Evolutionary conservation across 257 asterid genomes (phyloP).

Genomic region (Solanum sejunctum): DNA sequence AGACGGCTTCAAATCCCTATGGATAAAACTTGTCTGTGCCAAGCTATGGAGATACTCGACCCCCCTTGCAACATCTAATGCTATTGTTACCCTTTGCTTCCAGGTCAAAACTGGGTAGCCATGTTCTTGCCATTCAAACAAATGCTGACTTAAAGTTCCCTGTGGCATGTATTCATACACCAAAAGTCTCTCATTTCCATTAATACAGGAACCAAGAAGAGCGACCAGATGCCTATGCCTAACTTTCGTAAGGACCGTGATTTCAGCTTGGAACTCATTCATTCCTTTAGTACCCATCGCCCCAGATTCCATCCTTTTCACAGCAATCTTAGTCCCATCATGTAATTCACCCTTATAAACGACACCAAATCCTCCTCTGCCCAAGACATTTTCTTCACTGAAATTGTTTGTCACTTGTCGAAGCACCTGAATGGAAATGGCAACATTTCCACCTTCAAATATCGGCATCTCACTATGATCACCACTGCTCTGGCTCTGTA

Average conservation of each 20-base stretch:
- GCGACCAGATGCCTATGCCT: constrained; percentile 92
- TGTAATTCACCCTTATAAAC: constrained; percentile 85
- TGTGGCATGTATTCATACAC: constrained; percentile 94
- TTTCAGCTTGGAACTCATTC: constrained; percentile 89
- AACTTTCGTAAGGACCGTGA: constrained; percentile 83
- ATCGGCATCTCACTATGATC: constrained; percentile 57
- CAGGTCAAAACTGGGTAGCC: constrained; percentile 50
- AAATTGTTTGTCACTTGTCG: constrained; percentile 77
- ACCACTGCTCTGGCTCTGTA: constrained; percentile 75
- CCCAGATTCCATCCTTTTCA: constrained; percentile 90
- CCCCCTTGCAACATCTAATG: constrained; percentile 86
- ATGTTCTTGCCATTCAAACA: constrained; percentile 64
- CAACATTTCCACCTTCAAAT: constrained; percentile 68
- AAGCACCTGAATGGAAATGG: constrained; percentile 66
- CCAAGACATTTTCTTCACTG: constrained; percentile 52
- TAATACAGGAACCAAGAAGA: constrained; percentile 78
- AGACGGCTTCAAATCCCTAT: constrained; percentile 82
- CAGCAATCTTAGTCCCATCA: constrained; percentile 88
- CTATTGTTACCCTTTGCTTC: constrained; percentile 88
- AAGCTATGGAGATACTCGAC: constrained; percentile 90
- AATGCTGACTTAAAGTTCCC: constrained; percentile 78
- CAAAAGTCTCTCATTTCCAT: constrained; percentile 79
- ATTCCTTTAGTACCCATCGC: constrained; percentile 80
- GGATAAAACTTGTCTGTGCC: constrained; percentile 91
- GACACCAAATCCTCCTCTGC: constrained; percentile 91